Base-by-base conservation (phyloP, 495 filamentous ascomycete species). In the Penicillium subrubescens region DNA sequence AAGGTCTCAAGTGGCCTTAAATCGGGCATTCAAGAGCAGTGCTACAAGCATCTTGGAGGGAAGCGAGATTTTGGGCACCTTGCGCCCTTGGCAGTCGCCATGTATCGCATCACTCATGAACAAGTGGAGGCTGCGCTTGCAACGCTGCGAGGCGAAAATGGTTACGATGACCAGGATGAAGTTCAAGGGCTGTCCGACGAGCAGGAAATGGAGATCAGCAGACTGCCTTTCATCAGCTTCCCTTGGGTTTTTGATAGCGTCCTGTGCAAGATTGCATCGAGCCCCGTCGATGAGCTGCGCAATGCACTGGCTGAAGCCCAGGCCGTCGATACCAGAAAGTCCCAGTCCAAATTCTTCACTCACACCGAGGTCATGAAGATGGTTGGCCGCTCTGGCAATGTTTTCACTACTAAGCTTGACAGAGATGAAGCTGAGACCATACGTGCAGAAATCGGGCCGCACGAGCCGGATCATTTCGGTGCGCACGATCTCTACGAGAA, bases 211-310 rank as follows among this genome's bases (percentile, higher is more conserved):
- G 19, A 58, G 23, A 58, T 29, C 31, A 44, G 29, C 17, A 25
- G 44, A 11, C 19, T 92, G 80, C 95, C 96, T 0, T 75, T 98
- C 25, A 95, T 97, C 69, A 94, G 88, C 67, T 98, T 97, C 68
- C 94, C 95, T 0, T 99, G 95, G 96, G 72, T 98, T 10, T 96
- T 98, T 59, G 78, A 84, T 0, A 77, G 84, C 35, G 80, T 92
- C 57, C 83, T 99, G 2, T 91, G 92, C 6, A 82, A 82, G 37
- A 89, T 98, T 63, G 94, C 91, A 23, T 81, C 11, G n/a, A 33
- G 29, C 14, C 14, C 25, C 23, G 39, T 44, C 29, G 21, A 52
- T 29, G 39, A 43, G 10, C 8, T 51, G 21, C 35, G 37, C 31
- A 35, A 37, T 46, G 48, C 54, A 12, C 21, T 35, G n/a, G 33